Percentiles rank a stretch among this genome's conserved stretches.
phyloP scores from a whole-genome alignment of 371 early-diverging fungal species.

The Mortierella sp. region DNA sequence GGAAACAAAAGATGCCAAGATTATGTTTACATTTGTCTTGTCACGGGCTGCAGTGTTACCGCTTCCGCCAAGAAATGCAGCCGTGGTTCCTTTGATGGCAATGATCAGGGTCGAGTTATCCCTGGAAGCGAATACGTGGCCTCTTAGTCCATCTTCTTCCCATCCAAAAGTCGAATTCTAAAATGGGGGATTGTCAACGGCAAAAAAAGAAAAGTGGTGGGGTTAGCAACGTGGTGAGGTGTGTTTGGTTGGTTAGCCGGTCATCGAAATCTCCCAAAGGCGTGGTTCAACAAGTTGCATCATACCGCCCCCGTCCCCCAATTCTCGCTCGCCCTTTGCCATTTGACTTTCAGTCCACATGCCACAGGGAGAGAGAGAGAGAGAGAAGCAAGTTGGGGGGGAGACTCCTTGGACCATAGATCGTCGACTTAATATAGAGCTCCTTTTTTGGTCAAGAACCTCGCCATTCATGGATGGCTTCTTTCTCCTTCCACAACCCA shows the following conservation, averaged over 20 bases:
- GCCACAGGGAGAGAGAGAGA: no score
- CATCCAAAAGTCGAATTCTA: constrained; percentile 87
- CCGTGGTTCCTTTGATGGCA: constrained; percentile 92
- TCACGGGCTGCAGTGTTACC: constrained; percentile 82
- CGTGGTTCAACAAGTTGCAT: no score
- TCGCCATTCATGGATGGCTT: no score
- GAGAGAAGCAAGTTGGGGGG: not conserved
- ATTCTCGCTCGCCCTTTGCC: no score
- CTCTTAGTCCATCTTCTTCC: constrained; percentile 86
- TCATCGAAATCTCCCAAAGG: no score
- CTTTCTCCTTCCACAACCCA: no score
- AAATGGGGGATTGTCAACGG: not conserved
- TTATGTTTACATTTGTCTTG: constrained; percentile 77
- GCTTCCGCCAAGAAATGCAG: constrained; percentile 75
- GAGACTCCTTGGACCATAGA: not conserved
- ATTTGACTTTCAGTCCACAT: no score
- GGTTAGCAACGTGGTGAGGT: no score
- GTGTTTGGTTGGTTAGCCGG: no score
- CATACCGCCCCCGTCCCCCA: no score
- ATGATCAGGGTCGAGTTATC: constrained; percentile 77
- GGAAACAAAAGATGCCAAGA: not conserved
- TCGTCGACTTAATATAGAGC: no score
- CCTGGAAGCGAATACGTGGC: constrained; percentile 84
- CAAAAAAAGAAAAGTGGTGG: not conserved
- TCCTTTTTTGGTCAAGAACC: no score